Conservation (phyloP, 139 green algal species). For the Closterium sp. region DNA sequence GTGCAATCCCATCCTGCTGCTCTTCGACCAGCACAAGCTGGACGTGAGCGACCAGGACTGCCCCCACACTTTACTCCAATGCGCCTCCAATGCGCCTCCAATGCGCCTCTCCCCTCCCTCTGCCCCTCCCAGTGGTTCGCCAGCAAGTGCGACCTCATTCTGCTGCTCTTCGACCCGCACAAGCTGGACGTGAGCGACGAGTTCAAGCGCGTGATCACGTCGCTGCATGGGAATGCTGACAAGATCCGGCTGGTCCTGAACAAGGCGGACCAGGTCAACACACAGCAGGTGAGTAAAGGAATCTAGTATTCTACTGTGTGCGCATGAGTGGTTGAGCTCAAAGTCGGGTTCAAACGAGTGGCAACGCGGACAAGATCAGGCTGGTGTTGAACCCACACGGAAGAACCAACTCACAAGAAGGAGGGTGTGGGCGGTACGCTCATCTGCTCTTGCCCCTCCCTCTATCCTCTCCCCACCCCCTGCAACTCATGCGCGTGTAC, state of each 20-base stretch:
- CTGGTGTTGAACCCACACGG: no score
- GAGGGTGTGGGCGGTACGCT: no score
- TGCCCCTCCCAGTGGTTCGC: constrained; percentile 79
- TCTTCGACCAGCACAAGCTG: constrained; percentile 97
- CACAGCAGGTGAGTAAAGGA: constrained; percentile 52
- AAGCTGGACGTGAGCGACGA: constrained; percentile 96
- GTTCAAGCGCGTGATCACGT: constrained; percentile 80
- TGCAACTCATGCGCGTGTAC: constrained; percentile 98
- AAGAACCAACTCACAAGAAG: no score
- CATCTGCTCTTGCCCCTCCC: background rate
- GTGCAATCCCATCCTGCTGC: constrained; percentile 92
- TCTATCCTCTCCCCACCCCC: constrained; percentile 25
- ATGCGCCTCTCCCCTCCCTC: no score
- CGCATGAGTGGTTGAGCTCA: no score
- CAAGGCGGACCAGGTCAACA: constrained; percentile 83
- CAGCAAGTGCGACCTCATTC: constrained; percentile 87
- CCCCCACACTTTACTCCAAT: no score
- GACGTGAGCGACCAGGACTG: constrained; percentile 85
- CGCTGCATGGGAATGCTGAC: constrained; percentile 80
- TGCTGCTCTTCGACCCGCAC: constrained; percentile 97
- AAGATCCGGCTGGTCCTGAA: constrained; percentile 95
- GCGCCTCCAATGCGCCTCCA: background rate
- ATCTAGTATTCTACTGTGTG: no score
- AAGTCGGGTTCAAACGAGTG: constrained; percentile 9
- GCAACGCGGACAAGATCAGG: constrained; percentile 95